These are phyloP conservation scores for Colletotrichum endophyticum DNA, from an alignment of 2,329 filamentous ascomycete species.

Conservation along the genomic window DNA sequence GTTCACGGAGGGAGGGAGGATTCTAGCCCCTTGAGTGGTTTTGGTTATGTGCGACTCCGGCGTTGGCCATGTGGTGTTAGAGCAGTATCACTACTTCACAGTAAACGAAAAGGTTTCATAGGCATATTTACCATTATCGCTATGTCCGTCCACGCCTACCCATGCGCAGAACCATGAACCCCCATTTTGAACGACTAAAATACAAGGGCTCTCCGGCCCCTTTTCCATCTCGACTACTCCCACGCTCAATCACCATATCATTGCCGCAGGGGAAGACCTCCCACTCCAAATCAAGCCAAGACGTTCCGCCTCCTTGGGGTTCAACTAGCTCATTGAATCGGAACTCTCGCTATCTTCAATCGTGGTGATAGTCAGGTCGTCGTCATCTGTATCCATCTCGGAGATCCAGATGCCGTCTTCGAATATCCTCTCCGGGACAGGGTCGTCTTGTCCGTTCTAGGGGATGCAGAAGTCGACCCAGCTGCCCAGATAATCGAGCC, in stretches of 20 bases:
- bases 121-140: not conserved
- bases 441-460: constrained; percentile 33
- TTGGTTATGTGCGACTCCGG: not conserved
- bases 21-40: not conserved
- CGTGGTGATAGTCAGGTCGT: not conserved
- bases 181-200: not conserved
- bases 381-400: not conserved
- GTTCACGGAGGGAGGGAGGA: constrained; percentile 26
- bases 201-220: not conserved
- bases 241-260: not conserved
- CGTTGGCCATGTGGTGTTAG: no score
- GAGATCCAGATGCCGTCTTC: accelerated
- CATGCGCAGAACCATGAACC: not conserved
- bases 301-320: not conserved
- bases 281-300: not conserved
- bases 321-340: not conserved
- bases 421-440: not conserved
- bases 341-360: not conserved
- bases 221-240: not conserved
- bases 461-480: constrained; percentile 88
- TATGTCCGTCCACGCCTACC: not conserved
- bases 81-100: not conserved
- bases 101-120: not conserved
- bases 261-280: not conserved
- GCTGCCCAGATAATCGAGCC: constrained; percentile 81